Percentiles rank a stretch among this genome's conserved stretches.
Conservation (phyloP, 495 filamentous ascomycete genomes). For the Penicillium fimorum region DNA sequence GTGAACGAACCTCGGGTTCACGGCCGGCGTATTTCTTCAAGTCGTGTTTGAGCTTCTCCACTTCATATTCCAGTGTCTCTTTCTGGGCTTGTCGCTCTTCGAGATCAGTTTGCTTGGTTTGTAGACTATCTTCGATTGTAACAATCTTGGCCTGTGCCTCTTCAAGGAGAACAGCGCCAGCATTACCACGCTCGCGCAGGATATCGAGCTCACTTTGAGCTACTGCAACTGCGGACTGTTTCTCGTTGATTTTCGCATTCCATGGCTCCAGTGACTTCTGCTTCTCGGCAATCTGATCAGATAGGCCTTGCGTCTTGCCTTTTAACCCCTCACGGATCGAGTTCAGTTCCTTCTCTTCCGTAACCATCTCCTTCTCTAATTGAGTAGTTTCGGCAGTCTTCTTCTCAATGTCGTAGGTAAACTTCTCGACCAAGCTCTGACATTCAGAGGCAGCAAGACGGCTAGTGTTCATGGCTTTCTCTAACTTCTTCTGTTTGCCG, state of each 20-base stretch:
- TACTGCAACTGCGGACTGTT: conserved; percentile 88
- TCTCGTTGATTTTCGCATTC: conserved; percentile 95
- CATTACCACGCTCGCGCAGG: conserved; percentile 80
- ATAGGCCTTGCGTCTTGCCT: conserved; percentile 91
- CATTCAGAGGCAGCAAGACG: conserved; percentile 70
- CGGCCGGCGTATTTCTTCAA: conserved; percentile 66
- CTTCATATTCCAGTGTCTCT: conserved; percentile 69
- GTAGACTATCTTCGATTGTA: conserved; percentile 65
- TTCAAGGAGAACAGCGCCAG: conserved; percentile 75
- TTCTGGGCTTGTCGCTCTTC: conserved; percentile 73
- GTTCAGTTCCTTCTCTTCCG: conserved; percentile 78
- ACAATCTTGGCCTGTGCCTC: conserved; percentile 80
- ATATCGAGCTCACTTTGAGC: conserved; percentile 93
- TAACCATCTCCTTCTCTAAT: conserved; percentile 69
- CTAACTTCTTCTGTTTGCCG: conserved; percentile 89
- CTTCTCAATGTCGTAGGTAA: conserved; percentile 71
- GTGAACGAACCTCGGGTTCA: conserved; percentile 75
- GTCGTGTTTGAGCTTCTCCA: conserved; percentile 64
- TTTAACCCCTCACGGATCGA: conserved; percentile 80
- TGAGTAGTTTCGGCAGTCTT: conserved; percentile 65
- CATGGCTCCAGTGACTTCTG: conserved; percentile 95
- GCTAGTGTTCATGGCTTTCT: conserved; percentile 76
- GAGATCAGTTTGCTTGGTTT: conserved; percentile 69
- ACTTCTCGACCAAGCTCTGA: conserved; percentile 72
- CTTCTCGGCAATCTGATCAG: conserved; percentile 85